Evolutionary conservation across 768 basidiomycete species (phyloP).

Genomic region (Hericium coralloides): DNA sequence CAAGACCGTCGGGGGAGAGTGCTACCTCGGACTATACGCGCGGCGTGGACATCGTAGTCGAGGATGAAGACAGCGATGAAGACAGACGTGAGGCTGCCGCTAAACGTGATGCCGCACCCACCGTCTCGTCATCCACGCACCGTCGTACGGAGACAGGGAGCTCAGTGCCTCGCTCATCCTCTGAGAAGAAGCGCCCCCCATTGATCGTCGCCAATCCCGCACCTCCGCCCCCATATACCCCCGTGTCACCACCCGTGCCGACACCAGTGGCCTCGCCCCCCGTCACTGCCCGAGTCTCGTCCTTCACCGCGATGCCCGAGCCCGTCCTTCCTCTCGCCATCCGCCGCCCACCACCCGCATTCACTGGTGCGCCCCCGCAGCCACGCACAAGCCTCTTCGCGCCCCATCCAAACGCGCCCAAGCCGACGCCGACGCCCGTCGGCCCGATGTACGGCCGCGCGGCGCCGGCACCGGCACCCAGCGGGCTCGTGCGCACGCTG

Average conservation of each 20-base stretch:
- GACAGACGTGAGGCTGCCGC: not conserved
- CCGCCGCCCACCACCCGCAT: slow-evolving; percentile 3
- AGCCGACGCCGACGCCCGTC: slow-evolving; percentile 27
- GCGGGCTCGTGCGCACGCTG: slow-evolving; percentile 19
- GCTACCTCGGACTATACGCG: not conserved
- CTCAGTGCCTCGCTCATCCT: slow-evolving; percentile 6
- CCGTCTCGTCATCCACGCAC: too few species aligned
- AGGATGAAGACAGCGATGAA: not conserved
- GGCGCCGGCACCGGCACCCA: slow-evolving; percentile 13
- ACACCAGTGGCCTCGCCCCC: not conserved
- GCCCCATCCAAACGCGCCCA: slow-evolving; percentile 49
- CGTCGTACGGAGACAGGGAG: not conserved
- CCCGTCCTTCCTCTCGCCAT: not conserved
- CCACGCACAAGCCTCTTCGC: slow-evolving; percentile 36
- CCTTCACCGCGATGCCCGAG: slow-evolving; percentile 1
- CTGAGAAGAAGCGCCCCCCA: slow-evolving; percentile 19
- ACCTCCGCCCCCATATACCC: slow-evolving; percentile 24
- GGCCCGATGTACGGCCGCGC: slow-evolving; percentile 55
- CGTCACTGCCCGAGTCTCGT: too few species aligned
- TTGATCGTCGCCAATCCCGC: slow-evolving; percentile 19
- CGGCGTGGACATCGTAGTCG: slow-evolving; percentile 1
- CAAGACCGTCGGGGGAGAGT: not conserved
- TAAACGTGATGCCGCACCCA: too few species aligned
- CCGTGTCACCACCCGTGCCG: not conserved
- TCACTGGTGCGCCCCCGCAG: slow-evolving; percentile 15